Evolutionary conservation across 2,329 filamentous ascomycete species (phyloP), one percentile per base, ranked within the genome.

Genomic region (Fusarium poae): DNA sequence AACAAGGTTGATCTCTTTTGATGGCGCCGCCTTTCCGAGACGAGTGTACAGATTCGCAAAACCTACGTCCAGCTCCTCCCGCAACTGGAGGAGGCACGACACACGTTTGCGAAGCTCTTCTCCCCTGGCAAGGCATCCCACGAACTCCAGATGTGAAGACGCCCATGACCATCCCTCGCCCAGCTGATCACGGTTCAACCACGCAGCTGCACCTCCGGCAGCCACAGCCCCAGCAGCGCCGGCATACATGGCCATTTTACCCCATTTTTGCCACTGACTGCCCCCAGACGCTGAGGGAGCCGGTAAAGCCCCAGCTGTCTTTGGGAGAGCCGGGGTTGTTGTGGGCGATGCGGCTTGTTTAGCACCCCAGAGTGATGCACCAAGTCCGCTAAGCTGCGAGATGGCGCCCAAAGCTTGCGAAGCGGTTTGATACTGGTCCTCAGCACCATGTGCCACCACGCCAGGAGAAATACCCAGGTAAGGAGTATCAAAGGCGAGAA

Each of bases 401-500:
- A 96, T 87, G 6, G 93, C 91, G 1, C 89, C 85, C 4, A 92
- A 91, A 0, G 89, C 85, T 7, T 88, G 85, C 10, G 91, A 91
- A 42, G 89, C 90, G 64, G 90, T 78, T 67, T 79, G 91, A 80
- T 95, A 95, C 74, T 97, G 93, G 42, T 88, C 90, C 82, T 98
- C 94, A 8, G 95, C 94, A 62, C 91, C 89, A 77, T 95, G 91
- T 6, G 92, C 92, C n/a, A 96, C 90, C 3, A 96, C 91, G 27
- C 92, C 91, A 0, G 92, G 92, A 23, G 90, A 88, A 68, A 94
- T 93, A 59, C 92, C 92, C 2, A 96, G 86, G 77, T 92, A 99
- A 1, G 96, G 96, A 1, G 96, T 99, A 80, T 98, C 95, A 77
- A 97, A 97, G 51, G 94, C 93, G 48, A 98, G 86, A 27, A 98